Conservation (phyloP, 2,329 filamentous ascomycete genomes). For the Cladosporium sp. region DNA sequence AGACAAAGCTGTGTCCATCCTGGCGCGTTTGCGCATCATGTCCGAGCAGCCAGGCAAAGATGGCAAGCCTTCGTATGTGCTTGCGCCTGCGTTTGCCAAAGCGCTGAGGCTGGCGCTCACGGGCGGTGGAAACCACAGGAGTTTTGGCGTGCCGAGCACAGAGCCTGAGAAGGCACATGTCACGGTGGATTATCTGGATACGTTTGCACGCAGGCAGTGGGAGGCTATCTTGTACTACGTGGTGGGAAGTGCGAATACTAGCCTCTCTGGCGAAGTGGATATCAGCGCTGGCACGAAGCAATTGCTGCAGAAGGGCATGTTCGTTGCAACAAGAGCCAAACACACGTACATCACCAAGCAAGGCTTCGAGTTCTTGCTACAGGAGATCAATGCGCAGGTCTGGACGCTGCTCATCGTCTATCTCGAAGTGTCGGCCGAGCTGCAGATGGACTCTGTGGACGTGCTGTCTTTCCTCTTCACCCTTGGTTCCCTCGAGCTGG, state of each 20-base stretch:
- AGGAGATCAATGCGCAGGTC: slow-evolving; percentile 94
- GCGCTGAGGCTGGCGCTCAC: slow-evolving; percentile 86
- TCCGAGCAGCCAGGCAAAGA: slow-evolving; percentile 58
- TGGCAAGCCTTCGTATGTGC: slow-evolving; percentile 64
- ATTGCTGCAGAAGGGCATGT: slow-evolving; percentile 74
- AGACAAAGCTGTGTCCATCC: slow-evolving; percentile 77
- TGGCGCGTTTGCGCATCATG: slow-evolving; percentile 85
- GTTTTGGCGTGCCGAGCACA: slow-evolving; percentile 80
- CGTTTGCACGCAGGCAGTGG: slow-evolving; percentile 86
- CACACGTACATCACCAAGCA: slow-evolving; percentile 74
- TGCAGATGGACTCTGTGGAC: slow-evolving; percentile 83
- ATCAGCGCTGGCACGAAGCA: slow-evolving; percentile 74
- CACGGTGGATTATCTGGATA: slow-evolving; percentile 73
- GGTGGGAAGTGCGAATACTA: slow-evolving; percentile 70
- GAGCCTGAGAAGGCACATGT: slow-evolving; percentile 61
- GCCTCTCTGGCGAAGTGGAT: slow-evolving; percentile 49
- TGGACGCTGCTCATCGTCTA: slow-evolving; percentile 95
- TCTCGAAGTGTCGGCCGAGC: slow-evolving; percentile 71
- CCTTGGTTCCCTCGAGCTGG: slow-evolving; percentile 87
- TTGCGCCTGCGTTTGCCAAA: slow-evolving; percentile 78
- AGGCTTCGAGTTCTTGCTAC: slow-evolving; percentile 90
- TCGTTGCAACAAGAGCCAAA: slow-evolving; percentile 62
- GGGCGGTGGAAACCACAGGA: slow-evolving; percentile 74
- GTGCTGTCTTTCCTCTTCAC: slow-evolving; percentile 96
- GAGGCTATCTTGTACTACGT: slow-evolving; percentile 96